Evolutionary conservation across 805 yeast genomes (phyloP), one percentile per base, ranked within the genome.

Genomic region (Wickerhamiella galacta): DNA sequence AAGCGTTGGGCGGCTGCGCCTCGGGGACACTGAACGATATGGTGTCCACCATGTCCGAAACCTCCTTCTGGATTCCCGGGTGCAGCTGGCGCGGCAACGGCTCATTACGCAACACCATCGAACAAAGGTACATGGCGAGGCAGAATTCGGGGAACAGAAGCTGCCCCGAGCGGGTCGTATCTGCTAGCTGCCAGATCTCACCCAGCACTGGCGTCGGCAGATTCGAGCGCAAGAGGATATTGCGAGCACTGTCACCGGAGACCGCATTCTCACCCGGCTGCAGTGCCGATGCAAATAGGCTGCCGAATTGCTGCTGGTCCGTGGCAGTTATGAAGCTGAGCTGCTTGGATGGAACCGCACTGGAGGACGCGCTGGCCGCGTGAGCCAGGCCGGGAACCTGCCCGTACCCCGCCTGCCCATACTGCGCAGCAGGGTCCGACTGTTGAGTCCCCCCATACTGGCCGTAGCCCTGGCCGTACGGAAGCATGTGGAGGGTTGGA

Each of bases 141-240:
- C 93, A 93, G 62, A 87, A 87, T 54, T 87, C 95, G 2, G 96
- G 96, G 51, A 85, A 87, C 45, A 87, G 57, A 39, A 87, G 66
- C 35, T 72, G 66, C 2, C 96, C 96, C 6, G 90, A 74, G 46
- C 72, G 76, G 45, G 74, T 78, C 2, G 93, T 75, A 49, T 87
- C 96, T n/a, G 93, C 69, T 37, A 87, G 60, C 16, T 77, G 73
- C 96, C 96, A 87, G 39, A 87, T 77, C 45, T 72, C 81, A 3
- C 87, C 87, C 44, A 87, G 63, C 27, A 75, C 70, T 17, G 68
- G 63, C 3, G 93, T 82, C 26, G 70, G 61, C 34, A 87, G 61
- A 5, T 81, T 80, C 0, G 95, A 83, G 43, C 79, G 70, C 58
- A 81, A 61, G 45, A 87, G 62, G 38, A 87, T 75, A 39, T 72